Evolutionary conservation across 441 rosid genomes (phyloP).

Genomic region (Populus hybrid): DNA sequence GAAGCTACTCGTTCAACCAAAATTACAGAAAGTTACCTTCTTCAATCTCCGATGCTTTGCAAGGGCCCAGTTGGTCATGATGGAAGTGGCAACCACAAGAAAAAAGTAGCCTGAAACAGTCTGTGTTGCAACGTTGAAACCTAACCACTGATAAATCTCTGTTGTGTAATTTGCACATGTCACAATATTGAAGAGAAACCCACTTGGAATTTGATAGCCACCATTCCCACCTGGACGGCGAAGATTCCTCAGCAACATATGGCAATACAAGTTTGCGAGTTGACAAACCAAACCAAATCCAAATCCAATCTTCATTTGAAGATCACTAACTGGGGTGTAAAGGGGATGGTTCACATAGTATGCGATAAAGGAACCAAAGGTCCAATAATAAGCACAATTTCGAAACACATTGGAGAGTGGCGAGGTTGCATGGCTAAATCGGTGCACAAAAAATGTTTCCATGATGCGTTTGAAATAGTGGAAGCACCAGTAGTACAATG

Average conservation of each 20-base stretch:
- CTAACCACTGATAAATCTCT: constrained; percentile 95
- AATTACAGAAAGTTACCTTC: constrained; percentile 48
- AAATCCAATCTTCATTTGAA: constrained; percentile 90
- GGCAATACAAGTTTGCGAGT: constrained; percentile 78
- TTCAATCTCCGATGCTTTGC: constrained; percentile 83
- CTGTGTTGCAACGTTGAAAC: constrained; percentile 91
- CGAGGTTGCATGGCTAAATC: constrained; percentile 89
- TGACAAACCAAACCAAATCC: constrained; percentile 80
- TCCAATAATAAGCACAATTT: constrained; percentile 94
- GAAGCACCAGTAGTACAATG: constrained; percentile 88
- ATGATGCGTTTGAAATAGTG: constrained; percentile 92
- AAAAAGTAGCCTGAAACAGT: constrained; percentile 85
- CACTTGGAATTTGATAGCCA: constrained; percentile 87
- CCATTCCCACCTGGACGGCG: constrained; percentile 64
- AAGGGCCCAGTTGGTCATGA: constrained; percentile 97
- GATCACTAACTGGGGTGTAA: constrained; percentile 82
- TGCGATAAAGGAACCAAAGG: constrained; percentile 75
- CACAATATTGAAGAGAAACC: constrained; percentile 88
- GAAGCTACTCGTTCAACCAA: not conserved
- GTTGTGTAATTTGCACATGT: constrained; percentile 96
- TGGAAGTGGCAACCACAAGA: constrained; percentile 65
- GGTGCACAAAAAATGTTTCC: constrained; percentile 88
- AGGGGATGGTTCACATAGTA: constrained; percentile 86
- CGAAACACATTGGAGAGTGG: constrained; percentile 85
- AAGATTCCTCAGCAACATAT: constrained; percentile 73